Base-by-base conservation (phyloP, 306 rosid species). In the Quercus mongolica region DNA sequence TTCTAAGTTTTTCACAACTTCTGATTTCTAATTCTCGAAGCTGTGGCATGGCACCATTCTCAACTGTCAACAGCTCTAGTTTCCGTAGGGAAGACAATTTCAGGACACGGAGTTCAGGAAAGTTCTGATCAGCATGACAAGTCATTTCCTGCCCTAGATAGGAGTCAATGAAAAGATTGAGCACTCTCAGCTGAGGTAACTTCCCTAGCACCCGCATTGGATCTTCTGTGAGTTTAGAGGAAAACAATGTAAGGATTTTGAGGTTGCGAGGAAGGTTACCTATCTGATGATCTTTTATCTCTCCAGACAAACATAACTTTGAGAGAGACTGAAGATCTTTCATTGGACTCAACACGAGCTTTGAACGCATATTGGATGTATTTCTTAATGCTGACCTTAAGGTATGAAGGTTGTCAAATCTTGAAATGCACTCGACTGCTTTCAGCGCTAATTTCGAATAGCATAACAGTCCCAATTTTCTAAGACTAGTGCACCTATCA, bases 161-260 rank as follows among this genome's bases (percentile, higher is more conserved):
- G 52, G 73, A 69, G 1, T 0, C 0, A n/a, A 0, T 0, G 3
- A 1, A 35, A 23, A 69, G 15, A 1, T 18, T 69, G 18, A 69
- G 73, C 21, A n/a, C n/a, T 31, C 73, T 69, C 5, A 69, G 51
- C 7, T 11, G 20, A 35, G n/a, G 54, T 23, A 38, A 38, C 44
- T 38, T 38, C 44, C 44, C 44, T 38, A 38, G 44, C 44, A 38
- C 10, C 10, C 0, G 38, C 38, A 33, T 33, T 33, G 38, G 38
- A 33, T 33, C 38, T 33, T 33, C 38, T 33, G 0, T 5, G 38
- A 33, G 38, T 33, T 0, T 0, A 33, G 38, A 33, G 0, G 0
- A 0, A 6, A 0, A 0, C 38, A 33, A 33, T 33, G 0, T 5
- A 33, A 33, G 6, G 7, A 33, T 33, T 0, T 33, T 5, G 38